phyloP scores from a whole-genome alignment of 306 rosid species.

The Cucurbita maxima region DNA sequence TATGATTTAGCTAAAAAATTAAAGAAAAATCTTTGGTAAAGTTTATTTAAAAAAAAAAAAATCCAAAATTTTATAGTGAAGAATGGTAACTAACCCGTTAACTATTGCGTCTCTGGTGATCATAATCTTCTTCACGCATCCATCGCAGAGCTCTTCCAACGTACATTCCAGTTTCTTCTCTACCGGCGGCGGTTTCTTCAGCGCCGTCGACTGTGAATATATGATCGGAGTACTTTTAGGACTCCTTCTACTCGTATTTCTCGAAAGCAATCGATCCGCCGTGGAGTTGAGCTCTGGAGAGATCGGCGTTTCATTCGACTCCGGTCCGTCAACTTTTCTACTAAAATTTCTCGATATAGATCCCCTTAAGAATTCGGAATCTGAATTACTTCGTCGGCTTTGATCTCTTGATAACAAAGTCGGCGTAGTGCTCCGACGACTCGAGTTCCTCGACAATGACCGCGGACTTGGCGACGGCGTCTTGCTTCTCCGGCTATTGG shows the following conservation, averaged over 20 bases:
- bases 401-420: background rate
- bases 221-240: constrained; percentile 46
- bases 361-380: background rate
- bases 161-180: constrained; percentile 53
- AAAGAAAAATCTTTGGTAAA: background rate
- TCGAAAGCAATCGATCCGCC: constrained; percentile 18
- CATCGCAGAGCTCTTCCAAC: constrained; percentile 61
- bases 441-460: constrained; percentile 21
- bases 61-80: background rate
- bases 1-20: too few relatives aligned
- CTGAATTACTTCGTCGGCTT: constrained; percentile 9
- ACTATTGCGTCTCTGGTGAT: constrained; percentile 50
- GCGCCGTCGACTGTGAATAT: constrained; percentile 52
- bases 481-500: constrained; percentile 33
- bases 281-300: constrained; percentile 7
- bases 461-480: constrained; percentile 45
- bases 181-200: constrained; percentile 46
- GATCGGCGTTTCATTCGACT: constrained; percentile 1
- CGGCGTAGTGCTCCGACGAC: constrained; percentile 23
- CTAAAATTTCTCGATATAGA: background rate
- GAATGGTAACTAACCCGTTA: constrained; percentile 34
- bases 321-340: background rate
- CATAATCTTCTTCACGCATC: constrained; percentile 56
- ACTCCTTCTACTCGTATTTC: constrained; percentile 23
- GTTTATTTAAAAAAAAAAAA: background rate